These are phyloP conservation scores for Gracilaria gracilis DNA, from an alignment of 23 red algal species.

Conservation along the genomic window DNA sequence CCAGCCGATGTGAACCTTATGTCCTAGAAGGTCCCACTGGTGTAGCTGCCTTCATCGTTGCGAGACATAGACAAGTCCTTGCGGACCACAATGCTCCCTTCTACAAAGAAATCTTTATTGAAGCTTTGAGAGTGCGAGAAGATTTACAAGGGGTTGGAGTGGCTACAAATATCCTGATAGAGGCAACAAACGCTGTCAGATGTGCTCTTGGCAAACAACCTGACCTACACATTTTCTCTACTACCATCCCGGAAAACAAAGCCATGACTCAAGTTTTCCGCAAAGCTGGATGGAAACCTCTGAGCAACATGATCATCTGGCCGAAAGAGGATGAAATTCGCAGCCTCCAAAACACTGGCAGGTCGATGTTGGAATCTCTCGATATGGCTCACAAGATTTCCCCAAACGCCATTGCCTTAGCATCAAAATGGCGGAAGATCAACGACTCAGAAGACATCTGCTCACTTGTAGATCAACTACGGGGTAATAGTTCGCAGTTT, in stretches of 20 bases:
- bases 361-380: slow-evolving; percentile 1
- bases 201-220: background rate
- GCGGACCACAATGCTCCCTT: background rate
- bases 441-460: background rate
- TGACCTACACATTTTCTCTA: background rate
- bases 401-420: background rate
- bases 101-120: background rate
- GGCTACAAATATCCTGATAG: background rate
- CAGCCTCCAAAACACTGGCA: background rate
- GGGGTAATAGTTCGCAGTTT: background rate
- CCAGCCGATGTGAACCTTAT: background rate
- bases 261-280: slow-evolving; percentile 17
- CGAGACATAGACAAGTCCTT: background rate
- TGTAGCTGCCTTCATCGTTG: background rate
- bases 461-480: background rate
- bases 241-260: slow-evolving; percentile 12
- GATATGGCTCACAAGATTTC: background rate
- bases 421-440: background rate
- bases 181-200: background rate
- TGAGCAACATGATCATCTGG: slow-evolving; percentile 19
- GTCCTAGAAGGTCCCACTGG: background rate
- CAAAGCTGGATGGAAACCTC: background rate
- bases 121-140: slow-evolving; percentile 19
- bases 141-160: background rate
- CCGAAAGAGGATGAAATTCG: background rate